Evolutionary conservation across 257 asterid genomes (phyloP).

Genomic region (Ilex asprella): DNA sequence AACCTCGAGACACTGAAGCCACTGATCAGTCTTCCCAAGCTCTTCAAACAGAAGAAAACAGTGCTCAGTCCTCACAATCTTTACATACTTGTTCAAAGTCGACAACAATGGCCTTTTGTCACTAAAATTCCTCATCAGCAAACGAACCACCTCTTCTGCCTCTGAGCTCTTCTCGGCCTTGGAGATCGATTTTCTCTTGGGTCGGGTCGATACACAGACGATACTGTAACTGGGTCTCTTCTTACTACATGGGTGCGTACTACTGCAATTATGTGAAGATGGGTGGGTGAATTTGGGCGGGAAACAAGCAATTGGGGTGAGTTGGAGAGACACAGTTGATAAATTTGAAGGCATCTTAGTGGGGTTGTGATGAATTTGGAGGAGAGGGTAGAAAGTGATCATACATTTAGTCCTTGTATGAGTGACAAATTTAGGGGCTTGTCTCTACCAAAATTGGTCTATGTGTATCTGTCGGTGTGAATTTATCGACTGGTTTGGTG

Average conservation of each 20-base stretch:
- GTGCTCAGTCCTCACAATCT: constrained; percentile 70
- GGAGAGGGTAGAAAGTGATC: background rate
- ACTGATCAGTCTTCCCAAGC: constrained; percentile 68
- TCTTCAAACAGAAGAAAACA: constrained; percentile 89
- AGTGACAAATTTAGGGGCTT: background rate
- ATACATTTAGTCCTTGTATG: background rate
- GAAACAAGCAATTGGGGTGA: background rate
- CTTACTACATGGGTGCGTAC: background rate
- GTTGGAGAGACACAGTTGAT: background rate
- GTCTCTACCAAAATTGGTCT: too few species aligned
- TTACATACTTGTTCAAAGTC: constrained; percentile 65
- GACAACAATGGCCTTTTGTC: constrained; percentile 51
- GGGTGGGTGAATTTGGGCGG: background rate
- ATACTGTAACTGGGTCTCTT: constrained; percentile 4
- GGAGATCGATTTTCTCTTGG: constrained; percentile 29
- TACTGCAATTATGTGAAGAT: background rate
- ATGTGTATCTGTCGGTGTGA: too few species aligned
- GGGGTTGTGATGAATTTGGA: background rate
- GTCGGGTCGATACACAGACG: constrained; percentile 36
- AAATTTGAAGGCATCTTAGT: background rate
- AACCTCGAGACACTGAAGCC: constrained; percentile 98
- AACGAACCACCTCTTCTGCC: constrained; percentile 56
- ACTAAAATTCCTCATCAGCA: constrained; percentile 41
- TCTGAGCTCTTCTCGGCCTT: constrained; percentile 37
- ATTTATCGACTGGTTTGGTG: too few species aligned